Evolutionary conservation across 495 filamentous ascomycete species (phyloP).

Genomic region (Penicillium maclennaniae): DNA sequence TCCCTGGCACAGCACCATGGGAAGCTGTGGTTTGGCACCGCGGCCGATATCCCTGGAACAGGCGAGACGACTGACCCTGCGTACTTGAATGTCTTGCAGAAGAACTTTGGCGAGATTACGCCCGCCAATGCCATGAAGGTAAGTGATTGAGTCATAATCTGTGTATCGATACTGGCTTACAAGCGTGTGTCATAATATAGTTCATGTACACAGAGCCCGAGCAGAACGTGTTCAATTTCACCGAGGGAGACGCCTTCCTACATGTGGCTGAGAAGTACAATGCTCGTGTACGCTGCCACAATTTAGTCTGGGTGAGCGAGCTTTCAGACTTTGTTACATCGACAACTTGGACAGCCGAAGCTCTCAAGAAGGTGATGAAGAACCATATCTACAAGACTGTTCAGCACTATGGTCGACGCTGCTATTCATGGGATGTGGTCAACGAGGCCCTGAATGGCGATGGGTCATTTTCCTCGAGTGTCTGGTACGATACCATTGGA

Average conservation of each 20-base stretch:
- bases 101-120: conserved; percentile 51
- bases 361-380: conserved; percentile 42
- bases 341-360: conserved; percentile 43
- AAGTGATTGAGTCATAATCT: neutral
- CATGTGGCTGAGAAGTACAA: conserved; percentile 39
- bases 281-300: conserved; percentile 53
- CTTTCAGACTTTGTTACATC: conserved; percentile 47
- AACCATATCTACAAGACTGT: conserved; percentile 44
- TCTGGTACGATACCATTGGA: conserved; percentile 25
- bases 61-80: conserved; percentile 17
- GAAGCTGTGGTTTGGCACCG: conserved; percentile 21
- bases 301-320: conserved; percentile 55
- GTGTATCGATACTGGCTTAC: conserved; percentile 1
- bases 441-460: conserved; percentile 51
- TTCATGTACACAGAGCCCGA: conserved; percentile 42
- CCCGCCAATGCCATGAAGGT: conserved; percentile 54
- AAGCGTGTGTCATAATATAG: conserved; percentile 3
- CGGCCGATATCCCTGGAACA: conserved; percentile 19
- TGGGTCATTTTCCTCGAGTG: conserved; percentile 30
- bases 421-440: conserved; percentile 50
- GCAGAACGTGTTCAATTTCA: conserved; percentile 45
- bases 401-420: conserved; percentile 41
- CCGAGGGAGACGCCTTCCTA: conserved; percentile 43
- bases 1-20: conserved; percentile 18
- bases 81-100: conserved; percentile 21